Conservation (phyloP, 2,329 filamentous ascomycete species). For the Xylaria sp. region DNA sequence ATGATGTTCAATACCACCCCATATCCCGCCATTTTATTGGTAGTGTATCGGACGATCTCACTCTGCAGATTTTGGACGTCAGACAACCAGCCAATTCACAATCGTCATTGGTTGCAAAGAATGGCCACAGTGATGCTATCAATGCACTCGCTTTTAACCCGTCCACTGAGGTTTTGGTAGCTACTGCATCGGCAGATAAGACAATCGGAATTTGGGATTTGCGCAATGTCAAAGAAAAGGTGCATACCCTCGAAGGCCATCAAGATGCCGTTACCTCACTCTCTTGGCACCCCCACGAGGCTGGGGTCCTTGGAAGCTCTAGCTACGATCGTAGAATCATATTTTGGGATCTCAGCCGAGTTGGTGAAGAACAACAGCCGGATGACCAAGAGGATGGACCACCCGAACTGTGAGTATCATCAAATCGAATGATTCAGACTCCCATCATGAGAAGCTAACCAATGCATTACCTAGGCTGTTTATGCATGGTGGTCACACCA, state of each 20-base stretch:
- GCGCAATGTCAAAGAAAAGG: constrained; percentile 86
- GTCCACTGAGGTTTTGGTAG: constrained; percentile 86
- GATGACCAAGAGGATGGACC: constrained; percentile 96
- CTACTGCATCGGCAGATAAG: constrained; percentile 94
- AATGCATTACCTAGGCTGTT: constrained; percentile 75
- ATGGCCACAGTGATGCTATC: constrained; percentile 90
- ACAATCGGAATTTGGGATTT: constrained; percentile 96
- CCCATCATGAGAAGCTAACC: constrained; percentile 22
- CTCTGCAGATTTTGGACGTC: constrained; percentile 90
- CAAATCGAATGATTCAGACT: not conserved
- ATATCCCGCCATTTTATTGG: constrained; percentile 86
- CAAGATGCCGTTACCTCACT: constrained; percentile 90
- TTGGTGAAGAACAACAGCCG: constrained; percentile 92
- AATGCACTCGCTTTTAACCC: constrained; percentile 97
- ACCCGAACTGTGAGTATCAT: constrained; percentile 81
- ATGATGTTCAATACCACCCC: constrained; percentile 96
- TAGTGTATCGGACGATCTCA: constrained; percentile 94
- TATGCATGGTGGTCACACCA: constrained; percentile 99
- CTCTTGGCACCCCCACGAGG: constrained; percentile 93
- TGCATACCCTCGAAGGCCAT: constrained; percentile 91
- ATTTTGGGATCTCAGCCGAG: constrained; percentile 94
- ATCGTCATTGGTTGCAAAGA: constrained; percentile 74
- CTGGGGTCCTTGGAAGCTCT: constrained; percentile 87
- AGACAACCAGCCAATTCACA: constrained; percentile 73
- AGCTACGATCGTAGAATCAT: constrained; percentile 94